Evolutionary conservation across 805 yeast species (phyloP), one percentile per base, ranked within the genome.

Genomic region (Starmerella floris): DNA sequence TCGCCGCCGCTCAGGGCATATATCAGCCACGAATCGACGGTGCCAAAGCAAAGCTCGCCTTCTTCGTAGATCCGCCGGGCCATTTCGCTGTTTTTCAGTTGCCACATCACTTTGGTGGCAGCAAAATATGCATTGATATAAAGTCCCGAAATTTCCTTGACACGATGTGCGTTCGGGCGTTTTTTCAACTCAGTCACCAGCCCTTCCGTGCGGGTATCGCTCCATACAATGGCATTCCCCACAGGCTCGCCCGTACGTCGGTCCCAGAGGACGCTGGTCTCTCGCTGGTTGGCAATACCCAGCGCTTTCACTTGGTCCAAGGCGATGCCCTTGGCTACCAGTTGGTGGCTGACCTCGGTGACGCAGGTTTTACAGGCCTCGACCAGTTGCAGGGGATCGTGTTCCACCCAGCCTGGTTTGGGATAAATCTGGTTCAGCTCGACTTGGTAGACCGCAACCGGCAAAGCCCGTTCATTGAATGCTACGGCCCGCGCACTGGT

Each of bases 271-370:
- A 87, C 77, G 23, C 94, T 79, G 34, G 97, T 87, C 64, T 87
- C 97, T 59, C 97, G 74, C 91, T 88, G 93, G 63, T 85, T 88
- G 40, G 96, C 91, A 52, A 87, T 74, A 22, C 97, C 97, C 52
- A 87, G 70, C 37, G 83, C 76, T 45, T 68, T 73, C 45, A 87
- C 76, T 51, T 68, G 69, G 59, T 51, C 49, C n/a, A 53, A 47
- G 23, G 48, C 45, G 42, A 61, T 55, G 31, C 57, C 58, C 48
- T 56, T 56, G 8, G 40, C 48, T 20, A 51, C 45, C 21, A 65
- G 57, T 43, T 61, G 54, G 32, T 43, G 42, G 17, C 55, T 58
- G 13, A 64, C 69, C 23, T 57, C 55, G 20, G 53, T 50, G 33
- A 87, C 65, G 66, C 96, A 87, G 56, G 78, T 80, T 31, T 78